Percentiles rank a stretch among this genome's conserved stretches.
These are phyloP conservation scores for Diplodia seriata DNA, from an alignment of 2,329 filamentous ascomycete species.

Conservation along the genomic window DNA sequence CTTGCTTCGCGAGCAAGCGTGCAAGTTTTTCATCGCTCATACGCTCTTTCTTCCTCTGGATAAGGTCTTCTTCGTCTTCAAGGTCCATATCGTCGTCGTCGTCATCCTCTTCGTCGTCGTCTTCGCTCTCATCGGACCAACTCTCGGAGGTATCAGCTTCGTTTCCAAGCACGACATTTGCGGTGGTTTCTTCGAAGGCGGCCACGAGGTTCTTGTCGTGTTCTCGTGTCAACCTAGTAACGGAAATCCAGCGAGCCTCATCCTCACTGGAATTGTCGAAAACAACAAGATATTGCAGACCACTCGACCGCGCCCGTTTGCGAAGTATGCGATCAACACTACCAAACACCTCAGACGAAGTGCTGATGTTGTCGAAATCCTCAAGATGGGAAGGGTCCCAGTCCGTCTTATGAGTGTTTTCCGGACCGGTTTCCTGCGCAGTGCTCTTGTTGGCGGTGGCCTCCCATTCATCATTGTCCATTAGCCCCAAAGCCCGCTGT, in stretches of 20 bases:
- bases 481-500: constrained; percentile 45
- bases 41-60: constrained; percentile 47
- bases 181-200: constrained; percentile 37
- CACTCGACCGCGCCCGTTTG: constrained; percentile 53
- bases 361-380: constrained; percentile 59
- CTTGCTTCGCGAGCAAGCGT: constrained; percentile 65
- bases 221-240: constrained; percentile 38
- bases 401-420: constrained; percentile 36
- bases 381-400: constrained; percentile 56
- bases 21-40: constrained; percentile 69
- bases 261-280: constrained; percentile 53
- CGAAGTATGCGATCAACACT: constrained; percentile 53
- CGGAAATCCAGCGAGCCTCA: constrained; percentile 59
- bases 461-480: constrained; percentile 43
- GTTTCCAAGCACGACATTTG: constrained; percentile 38
- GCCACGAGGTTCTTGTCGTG: constrained; percentile 41
- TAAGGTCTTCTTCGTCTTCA: constrained; percentile 52
- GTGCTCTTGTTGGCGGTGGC: not conserved
- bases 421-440: not conserved
- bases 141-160: constrained; percentile 36
- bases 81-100: constrained; percentile 49
- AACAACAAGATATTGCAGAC: constrained; percentile 61
- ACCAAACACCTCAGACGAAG: constrained; percentile 56
- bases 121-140: constrained; percentile 37
- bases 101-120: constrained; percentile 47